Base-by-base conservation (phyloP, 352 stramenopile genomes). In the Phytophthora ohioensis region DNA sequence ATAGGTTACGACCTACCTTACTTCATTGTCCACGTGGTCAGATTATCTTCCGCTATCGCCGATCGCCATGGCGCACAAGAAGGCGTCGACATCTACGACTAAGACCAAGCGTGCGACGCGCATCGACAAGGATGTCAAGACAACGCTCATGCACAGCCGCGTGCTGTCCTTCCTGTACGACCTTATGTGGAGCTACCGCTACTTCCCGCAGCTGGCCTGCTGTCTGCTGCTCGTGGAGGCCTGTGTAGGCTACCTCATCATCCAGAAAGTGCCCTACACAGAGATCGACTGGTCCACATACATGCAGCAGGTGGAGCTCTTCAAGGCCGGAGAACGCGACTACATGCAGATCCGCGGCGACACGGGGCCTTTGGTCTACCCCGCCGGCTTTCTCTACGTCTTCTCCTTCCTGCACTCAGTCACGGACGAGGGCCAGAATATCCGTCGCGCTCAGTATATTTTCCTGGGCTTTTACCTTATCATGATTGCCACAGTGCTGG, bases 201-300 rank as follows among this genome's bases (percentile, higher is more conserved):
- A 93, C 77, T 95, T 89, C 67, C 79, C 83, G 71, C 80, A 84
- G 36, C 67, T 93, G 6, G 88, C 87, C 31, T 70, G 78, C 12
- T 54, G 67, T 13, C 71, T 95, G 49, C 60, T 95, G 58, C 62
- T 92, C 9, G 57, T 61, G 0, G 88, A 95, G 48, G 84, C 81
- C 6, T 70, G 81, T 45, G 54, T 89, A 6, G 87, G 87, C 61
- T 85, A 93, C 65, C 7, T 93, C 49, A 93, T 95, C 66, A 95
- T 95, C 75, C 87, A 95, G 63, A 70, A 85, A 63, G 78, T 95
- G 45, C 79, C 87, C 0, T 95, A 99, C 83, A 99, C 98, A 42
- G 97, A 99, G 84, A 99, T 99, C 71, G 98, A 99, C 81, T 99
- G 97, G 97, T 87, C 93, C 67, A 97, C 98, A 13, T 99, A 99